These are phyloP conservation scores for Trametes sp. DNA, from an alignment of 1,284 basidiomycete genomes.

Conservation along the genomic window DNA sequence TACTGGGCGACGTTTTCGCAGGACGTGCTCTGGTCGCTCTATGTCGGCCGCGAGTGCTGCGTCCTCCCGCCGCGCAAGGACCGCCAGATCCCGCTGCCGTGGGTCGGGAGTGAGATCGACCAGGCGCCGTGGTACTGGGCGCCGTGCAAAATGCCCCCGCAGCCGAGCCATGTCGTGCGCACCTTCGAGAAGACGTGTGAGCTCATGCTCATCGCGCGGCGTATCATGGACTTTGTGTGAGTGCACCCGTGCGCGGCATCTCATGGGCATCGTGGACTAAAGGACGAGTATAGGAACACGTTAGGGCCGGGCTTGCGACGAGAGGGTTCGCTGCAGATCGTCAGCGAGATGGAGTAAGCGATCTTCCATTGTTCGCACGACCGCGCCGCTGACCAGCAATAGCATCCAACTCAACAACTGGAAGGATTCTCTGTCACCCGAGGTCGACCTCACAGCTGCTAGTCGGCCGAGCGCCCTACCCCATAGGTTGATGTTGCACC, in stretches of 20 bases:
- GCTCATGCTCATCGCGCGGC: constrained; percentile 60
- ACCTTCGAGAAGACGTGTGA: constrained; percentile 62
- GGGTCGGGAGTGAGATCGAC: constrained; percentile 55
- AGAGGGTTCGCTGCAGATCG: constrained; percentile 52
- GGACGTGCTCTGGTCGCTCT: constrained; percentile 67
- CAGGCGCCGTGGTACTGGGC: constrained; percentile 52
- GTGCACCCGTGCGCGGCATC: constrained; percentile 33
- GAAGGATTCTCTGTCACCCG: constrained; percentile 61
- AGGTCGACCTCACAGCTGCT: constrained; percentile 60
- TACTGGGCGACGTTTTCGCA: constrained; percentile 62
- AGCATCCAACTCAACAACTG: constrained; percentile 68
- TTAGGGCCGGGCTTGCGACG: constrained; percentile 48
- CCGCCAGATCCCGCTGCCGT: constrained; percentile 51
- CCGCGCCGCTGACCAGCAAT: constrained; percentile 8
- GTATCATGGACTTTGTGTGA: constrained; percentile 68
- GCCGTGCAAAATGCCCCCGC: constrained; percentile 48
- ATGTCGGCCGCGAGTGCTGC: constrained; percentile 64
- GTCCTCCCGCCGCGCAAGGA: constrained; percentile 48
- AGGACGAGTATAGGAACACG: constrained; percentile 48
- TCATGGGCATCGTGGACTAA: background rate
- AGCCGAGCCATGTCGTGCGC: constrained; percentile 56
- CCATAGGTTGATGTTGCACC: constrained; percentile 69
- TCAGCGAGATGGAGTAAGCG: constrained; percentile 62
- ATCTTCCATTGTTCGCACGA: background rate
- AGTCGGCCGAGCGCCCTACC: constrained; percentile 59